A percentile compares a stretch with the other conserved stretches of the same genome.
phyloP scores from a whole-genome alignment of 108 stramenopile genomes.

The Cyclotella distinguenda region DNA sequence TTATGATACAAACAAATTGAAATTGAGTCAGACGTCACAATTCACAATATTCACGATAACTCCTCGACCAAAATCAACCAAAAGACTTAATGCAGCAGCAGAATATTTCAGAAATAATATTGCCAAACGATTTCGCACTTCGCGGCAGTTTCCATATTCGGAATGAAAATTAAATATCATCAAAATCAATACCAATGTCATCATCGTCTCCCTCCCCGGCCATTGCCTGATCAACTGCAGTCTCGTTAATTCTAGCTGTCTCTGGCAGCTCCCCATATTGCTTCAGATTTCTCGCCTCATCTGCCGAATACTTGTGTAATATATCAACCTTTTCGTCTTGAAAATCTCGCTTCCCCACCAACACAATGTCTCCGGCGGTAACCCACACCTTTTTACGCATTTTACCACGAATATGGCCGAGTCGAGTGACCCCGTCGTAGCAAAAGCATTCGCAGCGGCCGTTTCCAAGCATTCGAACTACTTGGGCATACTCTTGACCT shows the following conservation, averaged over 20 bases:
- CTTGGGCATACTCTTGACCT: conserved; percentile 92
- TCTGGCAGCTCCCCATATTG: conserved; percentile 99
- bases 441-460: conserved; percentile 98
- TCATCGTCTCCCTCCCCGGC: conserved; percentile 91
- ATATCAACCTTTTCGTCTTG: conserved; percentile 99
- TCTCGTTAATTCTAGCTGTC: conserved; percentile 98
- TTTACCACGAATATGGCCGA: conserved; percentile 99
- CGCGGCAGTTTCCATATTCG: no score
- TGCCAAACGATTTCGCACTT: no score
- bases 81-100: no score
- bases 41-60: no score
- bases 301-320: conserved; percentile 98
- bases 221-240: conserved; percentile 98
- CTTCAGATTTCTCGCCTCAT: conserved; percentile 99
- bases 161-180: conserved; percentile 93
- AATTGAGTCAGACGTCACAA: no score
- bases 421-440: conserved; percentile 97
- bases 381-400: conserved; percentile 99
- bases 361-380: conserved; percentile 96
- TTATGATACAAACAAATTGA: no score
- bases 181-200: conserved; percentile 95
- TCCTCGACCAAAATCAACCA: no score
- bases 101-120: no score
- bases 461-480: conserved; percentile 98
- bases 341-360: conserved; percentile 97